phyloP scores from a whole-genome alignment of 1,284 basidiomycete species.

The Pascua sp. region DNA sequence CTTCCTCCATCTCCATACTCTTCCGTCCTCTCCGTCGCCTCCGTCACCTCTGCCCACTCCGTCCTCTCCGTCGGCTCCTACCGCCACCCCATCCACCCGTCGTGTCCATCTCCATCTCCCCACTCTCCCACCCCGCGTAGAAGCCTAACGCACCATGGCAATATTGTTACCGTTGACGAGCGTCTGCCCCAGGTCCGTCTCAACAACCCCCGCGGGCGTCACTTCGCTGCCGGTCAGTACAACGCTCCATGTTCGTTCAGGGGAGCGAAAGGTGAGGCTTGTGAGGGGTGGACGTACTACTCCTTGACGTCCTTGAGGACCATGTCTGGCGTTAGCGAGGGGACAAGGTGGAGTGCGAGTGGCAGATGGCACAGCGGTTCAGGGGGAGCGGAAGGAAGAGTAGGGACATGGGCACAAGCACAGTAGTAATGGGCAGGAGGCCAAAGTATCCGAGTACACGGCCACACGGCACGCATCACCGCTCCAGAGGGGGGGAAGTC shows the following conservation, averaged over 20 bases:
- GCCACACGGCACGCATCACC: too few relatives aligned
- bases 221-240: conserved; percentile 61
- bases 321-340: conserved; percentile 76
- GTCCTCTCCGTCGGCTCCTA: neutral
- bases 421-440: too few relatives aligned
- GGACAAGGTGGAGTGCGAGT: too few relatives aligned
- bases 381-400: neutral
- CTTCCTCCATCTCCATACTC: too few relatives aligned
- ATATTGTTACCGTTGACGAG: conserved; percentile 97
- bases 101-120: too few relatives aligned
- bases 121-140: too few relatives aligned
- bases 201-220: conserved; percentile 74
- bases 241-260: neutral
- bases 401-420: neutral
- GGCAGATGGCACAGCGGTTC: too few relatives aligned
- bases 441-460: too few relatives aligned
- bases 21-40: too few relatives aligned
- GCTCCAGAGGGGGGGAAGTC: too few relatives aligned
- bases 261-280: neutral
- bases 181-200: conserved; percentile 82
- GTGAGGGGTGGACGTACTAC: conserved; percentile 60
- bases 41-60: neutral
- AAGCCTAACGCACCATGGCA: conserved; percentile 71
- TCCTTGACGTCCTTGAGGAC: conserved; percentile 96
- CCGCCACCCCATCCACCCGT: neutral